Evolutionary conservation across 1,139 yeast genomes (phyloP), one percentile per base, ranked within the genome.

Genomic region (Pichia norvegensis): DNA sequence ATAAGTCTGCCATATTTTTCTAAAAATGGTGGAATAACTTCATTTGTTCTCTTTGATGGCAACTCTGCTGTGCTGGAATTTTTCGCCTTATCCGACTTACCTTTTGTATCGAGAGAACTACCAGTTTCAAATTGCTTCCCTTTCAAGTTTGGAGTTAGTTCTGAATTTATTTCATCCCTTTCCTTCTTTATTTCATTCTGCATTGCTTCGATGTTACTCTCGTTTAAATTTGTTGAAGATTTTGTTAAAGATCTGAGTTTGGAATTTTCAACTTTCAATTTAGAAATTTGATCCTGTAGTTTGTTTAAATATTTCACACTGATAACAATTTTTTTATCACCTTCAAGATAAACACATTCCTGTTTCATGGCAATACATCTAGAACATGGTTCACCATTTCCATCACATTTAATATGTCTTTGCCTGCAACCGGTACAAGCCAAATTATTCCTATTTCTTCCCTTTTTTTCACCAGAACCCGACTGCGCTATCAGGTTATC

Each of bases 361-460:
- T 80, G 68, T 46, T 72, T 73, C 17, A 85, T 78, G 43, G 73
- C 63, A 19, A 64, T 67, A 60, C 95, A 85, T 56, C 81, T 80
- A 46, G 69, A 65, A 61, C 95, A 85, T 0, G 90, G 87, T 36
- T 79, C 75, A 1, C 87, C 92, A 10, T 38, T 46, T 1, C 94
- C 94, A 11, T 88, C 88, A 59, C 95, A 85, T 52, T 85, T 75
- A 36, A 82, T 79, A 62, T 85, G 95, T 47, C 92, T 71, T 42
- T 78, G 74, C 37, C 95, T 69, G 58, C 95, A 85, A 41, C 88
- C 66, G 16, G 79, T 78, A 59, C 95, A 85, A 1, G 63, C 63
- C 16, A 54, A 42, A 13, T 40, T 52, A 4, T 55, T 54, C 41
- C 56, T 50, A 17, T 52, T 57, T 27, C 46, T 47, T 17, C 36